Percentiles rank a stretch among this genome's conserved stretches.
Evolutionary conservation across 106 monocot genomes (phyloP).

Genomic region (Agapanthus africanus): DNA sequence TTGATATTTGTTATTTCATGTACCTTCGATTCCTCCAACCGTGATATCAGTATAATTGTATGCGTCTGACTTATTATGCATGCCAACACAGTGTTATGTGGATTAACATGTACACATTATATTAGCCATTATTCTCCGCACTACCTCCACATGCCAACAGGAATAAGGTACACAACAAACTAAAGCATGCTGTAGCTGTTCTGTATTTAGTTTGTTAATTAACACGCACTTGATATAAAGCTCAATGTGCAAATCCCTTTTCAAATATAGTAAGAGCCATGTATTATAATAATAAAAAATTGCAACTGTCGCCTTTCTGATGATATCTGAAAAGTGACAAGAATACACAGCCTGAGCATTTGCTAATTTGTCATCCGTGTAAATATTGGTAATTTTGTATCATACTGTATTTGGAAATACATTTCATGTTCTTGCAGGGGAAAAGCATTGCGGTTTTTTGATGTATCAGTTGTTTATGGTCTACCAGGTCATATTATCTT

Average conservation of each 20-base stretch:
- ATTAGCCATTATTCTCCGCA: too few species aligned
- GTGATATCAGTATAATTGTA: background rate
- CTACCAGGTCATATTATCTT: constrained; percentile 43
- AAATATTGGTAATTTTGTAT: background rate
- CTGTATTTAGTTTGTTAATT: background rate
- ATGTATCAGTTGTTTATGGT: background rate
- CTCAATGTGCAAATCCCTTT: too few species aligned
- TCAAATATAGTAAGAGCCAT: too few species aligned
- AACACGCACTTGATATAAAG: background rate
- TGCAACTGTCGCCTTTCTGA: background rate
- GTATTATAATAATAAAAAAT: background rate
- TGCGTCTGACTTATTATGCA: background rate
- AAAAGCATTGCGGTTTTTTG: background rate
- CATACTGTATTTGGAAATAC: background rate
- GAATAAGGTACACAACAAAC: too few species aligned
- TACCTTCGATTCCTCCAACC: background rate
- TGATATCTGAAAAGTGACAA: background rate
- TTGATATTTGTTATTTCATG: background rate
- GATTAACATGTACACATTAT: background rate
- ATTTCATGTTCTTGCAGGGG: background rate
- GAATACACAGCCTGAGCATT: background rate
- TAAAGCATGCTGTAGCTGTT: background rate
- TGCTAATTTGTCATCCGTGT: background rate
- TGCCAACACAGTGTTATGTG: background rate
- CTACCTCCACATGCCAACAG: too few species aligned